Evolutionary conservation across 108 stramenopile genomes (phyloP), one percentile per base, ranked within the genome.

Genomic region (Seminavis robusta): DNA sequence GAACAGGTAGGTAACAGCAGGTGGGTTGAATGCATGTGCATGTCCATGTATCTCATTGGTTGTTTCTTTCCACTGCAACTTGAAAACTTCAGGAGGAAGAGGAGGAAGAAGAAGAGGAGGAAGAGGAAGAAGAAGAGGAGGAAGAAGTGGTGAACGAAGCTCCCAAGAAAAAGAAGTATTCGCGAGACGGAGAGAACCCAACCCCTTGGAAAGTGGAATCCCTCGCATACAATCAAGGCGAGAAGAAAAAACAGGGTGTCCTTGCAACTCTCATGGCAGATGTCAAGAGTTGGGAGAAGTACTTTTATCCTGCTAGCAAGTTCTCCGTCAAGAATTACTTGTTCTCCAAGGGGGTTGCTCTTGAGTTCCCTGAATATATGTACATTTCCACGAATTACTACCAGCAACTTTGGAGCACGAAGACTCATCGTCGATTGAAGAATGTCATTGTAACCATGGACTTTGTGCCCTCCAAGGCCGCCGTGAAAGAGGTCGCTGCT

Each of bases 401-500:
- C 62, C 85, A 98, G 40, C 79, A 77, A 43, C 63, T 65, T 25
- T 99, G 98, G 98, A 83, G 88, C 31, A 73, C 94, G 37, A 92
- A 90, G 67, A 97, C 95, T 10, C 92, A 92, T 74, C 80, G 97
- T 3, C 90, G 98, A 21, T 62, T 99, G 47, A 98, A 99, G 79
- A 99, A 98, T 79, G 86, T 98, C 13, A 95, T 99, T 38, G 86
- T 97, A 5, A 76, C 95, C 11, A 80, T 99, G 92, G 97, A 98
- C 59, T 97, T 88, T 61, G 69, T 71, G 61, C 88, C 73, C 53
- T 85, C 61, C 0, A 85, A 79, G 61, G 60, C 68, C 25, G 75
- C 73, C 33, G 47, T 86, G 29, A 51, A 62, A 44, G 86, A 91
- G 55, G 72, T 91, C 58, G 79, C 87, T 21, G 81, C 80, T 36